A percentile compares a stretch with the other conserved stretches of the same genome.
phyloP scores from a whole-genome alignment of 2,329 filamentous ascomycete genomes.

The Xylariomycetidae sp. region DNA sequence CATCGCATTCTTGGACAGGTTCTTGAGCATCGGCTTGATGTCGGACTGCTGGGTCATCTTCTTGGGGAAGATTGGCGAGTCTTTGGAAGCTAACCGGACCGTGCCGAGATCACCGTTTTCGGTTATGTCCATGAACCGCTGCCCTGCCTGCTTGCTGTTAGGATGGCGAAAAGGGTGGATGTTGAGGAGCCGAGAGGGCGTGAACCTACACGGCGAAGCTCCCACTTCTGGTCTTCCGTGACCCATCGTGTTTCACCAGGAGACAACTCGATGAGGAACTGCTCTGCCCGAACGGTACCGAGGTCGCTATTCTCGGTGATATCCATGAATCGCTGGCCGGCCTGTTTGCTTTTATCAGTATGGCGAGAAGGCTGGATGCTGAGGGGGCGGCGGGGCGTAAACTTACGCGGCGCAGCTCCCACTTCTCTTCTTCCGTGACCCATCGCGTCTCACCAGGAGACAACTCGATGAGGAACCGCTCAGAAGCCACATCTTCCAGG shows the following conservation, averaged over 20 bases:
- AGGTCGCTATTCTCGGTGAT: conserved; percentile 71
- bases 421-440: conserved; percentile 94
- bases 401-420: conserved; percentile 72
- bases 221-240: conserved; percentile 93
- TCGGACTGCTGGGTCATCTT: conserved; percentile 59
- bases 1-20: conserved; percentile 73
- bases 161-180: background rate
- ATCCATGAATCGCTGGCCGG: conserved; percentile 88
- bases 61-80: conserved; percentile 57
- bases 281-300: conserved; percentile 46
- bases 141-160: conserved; percentile 55
- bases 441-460: conserved; percentile 76
- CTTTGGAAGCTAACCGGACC: conserved; percentile 28
- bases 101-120: conserved; percentile 60
- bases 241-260: conserved; percentile 81
- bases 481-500: conserved; percentile 27
- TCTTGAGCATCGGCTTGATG: conserved; percentile 59
- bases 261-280: conserved; percentile 75
- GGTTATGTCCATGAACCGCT: conserved; percentile 94
- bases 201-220: conserved; percentile 63
- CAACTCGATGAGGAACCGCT: conserved; percentile 74
- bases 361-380: background rate
- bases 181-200: background rate
- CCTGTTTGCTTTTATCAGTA: conserved; percentile 40
- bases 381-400: background rate